Percentiles rank a stretch among this genome's conserved stretches.
Conservation (phyloP, 345 rosid genomes). For the Firmiana major region DNA sequence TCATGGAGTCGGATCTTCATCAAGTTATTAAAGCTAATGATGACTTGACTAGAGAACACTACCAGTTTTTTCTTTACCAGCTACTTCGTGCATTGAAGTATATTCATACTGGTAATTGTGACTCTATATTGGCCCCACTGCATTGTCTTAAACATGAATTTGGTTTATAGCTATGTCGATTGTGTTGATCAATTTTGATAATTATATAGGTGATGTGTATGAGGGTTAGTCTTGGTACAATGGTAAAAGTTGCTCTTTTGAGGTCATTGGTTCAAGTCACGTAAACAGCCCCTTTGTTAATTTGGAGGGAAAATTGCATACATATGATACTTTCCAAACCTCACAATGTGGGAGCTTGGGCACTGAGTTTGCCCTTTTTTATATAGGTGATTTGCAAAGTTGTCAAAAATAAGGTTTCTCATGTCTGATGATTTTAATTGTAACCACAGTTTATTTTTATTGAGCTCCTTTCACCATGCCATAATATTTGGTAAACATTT, state of each 20-base stretch:
- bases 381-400: not conserved
- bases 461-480: not conserved
- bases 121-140: not conserved
- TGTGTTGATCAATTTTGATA: not conserved
- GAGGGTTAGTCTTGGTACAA: no score
- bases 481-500: not conserved
- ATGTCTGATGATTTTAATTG: not conserved
- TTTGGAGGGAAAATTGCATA: no score
- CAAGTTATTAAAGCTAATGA: conserved; percentile 97
- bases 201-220: no score
- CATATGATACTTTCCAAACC: no score
- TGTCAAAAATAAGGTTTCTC: not conserved
- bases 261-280: no score
- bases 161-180: not conserved
- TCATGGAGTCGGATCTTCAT: conserved; percentile 96
- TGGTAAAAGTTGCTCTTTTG: no score
- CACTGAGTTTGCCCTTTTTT: no score
- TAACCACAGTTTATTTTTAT: not conserved
- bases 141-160: not conserved
- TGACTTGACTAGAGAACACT: conserved; percentile 89
- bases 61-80: conserved; percentile 93
- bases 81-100: conserved; percentile 89
- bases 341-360: no score
- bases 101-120: conserved; percentile 76
- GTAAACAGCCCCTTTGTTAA: no score